phyloP scores from a whole-genome alignment of 2,329 filamentous ascomycete genomes.

The Fusarium xyrophilum region DNA sequence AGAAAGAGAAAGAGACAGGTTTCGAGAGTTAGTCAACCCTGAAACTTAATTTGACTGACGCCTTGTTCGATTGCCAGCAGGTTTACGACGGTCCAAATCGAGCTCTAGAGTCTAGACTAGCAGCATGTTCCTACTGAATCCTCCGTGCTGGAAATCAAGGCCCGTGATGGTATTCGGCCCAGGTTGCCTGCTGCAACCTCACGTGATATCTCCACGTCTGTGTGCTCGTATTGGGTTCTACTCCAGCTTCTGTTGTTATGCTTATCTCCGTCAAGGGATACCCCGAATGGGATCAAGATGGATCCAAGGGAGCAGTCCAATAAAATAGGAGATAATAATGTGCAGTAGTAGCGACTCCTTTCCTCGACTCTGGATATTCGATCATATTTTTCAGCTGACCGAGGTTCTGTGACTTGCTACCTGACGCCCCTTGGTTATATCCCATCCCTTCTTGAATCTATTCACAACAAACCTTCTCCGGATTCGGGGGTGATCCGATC shows the following conservation, averaged over 20 bases:
- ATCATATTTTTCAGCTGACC: neutral
- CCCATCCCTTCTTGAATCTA: neutral
- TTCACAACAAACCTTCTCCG: neutral
- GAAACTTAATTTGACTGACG: neutral
- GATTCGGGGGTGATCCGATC: constrained; percentile 10
- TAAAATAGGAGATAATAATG: neutral
- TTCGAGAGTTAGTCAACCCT: constrained; percentile 6
- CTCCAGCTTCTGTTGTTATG: neutral
- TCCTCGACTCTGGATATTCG: neutral
- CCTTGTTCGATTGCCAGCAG: constrained; percentile 12
- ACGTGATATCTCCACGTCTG: constrained; percentile 2
- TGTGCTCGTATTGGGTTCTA: neutral
- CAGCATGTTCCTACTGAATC: neutral
- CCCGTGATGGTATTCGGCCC: neutral
- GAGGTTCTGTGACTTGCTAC: neutral
- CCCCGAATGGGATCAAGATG: neutral
- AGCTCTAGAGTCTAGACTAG: neutral
- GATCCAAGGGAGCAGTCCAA: neutral
- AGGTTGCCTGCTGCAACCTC: neutral
- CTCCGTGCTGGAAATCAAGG: neutral
- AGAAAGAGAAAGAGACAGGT: neutral
- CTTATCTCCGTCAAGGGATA: constrained; percentile 7
- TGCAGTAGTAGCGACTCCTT: neutral
- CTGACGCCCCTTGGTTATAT: neutral
- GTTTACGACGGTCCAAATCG: constrained; percentile 5